Base-by-base conservation (phyloP, 2,329 filamentous ascomycete species). In the Cryphonectria naterciae region DNA sequence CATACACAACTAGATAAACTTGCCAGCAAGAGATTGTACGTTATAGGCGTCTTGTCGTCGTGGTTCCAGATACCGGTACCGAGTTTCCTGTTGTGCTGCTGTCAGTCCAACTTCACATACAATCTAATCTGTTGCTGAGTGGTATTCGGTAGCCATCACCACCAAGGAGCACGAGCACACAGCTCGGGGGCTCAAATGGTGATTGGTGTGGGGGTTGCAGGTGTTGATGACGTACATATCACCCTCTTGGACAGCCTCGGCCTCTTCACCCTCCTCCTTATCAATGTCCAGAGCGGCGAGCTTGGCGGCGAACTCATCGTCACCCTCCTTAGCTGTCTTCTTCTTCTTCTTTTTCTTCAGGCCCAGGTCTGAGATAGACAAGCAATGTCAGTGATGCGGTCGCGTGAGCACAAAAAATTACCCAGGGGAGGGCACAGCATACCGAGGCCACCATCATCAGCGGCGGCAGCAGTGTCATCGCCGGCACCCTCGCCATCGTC, bases 41-140 rank as follows among this genome's bases (percentile, higher is more conserved):
- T 90, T 83, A 98, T 94, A 74, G 90, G 82, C 79, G 90, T 89
- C 70, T 88, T 90, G 81, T 92, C 89, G 79, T 95, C 90, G 85
- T 97, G 94, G 75, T 87, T 84, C 93, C 94, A 98, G 83, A 97
- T 93, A 73, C 95, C 95, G 60, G 94, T 97, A 76, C 95, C 95
- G 54, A 61, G 41, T 37, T 73, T 70, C 71, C 71, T 73, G n/a
- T 43, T 37, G n/a, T 8, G 10, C 13, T 17, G 1, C 25, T n/a
- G 63, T 73, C 52, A 73, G 58, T 37, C 39, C 35, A 43, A 32
- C 19, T 32, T 15, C 63, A n/a, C 4, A 46, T 19, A 64, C 13
- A 41, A 7, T 25, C 32, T 61, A 41, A 7, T 25, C 32, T 61
- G 35, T 19, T 22, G 35, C 60, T 25, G 13, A 15, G 22, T 13